Evolutionary conservation across 2,329 filamentous ascomycete genomes (phyloP).

Genomic region (Pseudodiploospora longispora): DNA sequence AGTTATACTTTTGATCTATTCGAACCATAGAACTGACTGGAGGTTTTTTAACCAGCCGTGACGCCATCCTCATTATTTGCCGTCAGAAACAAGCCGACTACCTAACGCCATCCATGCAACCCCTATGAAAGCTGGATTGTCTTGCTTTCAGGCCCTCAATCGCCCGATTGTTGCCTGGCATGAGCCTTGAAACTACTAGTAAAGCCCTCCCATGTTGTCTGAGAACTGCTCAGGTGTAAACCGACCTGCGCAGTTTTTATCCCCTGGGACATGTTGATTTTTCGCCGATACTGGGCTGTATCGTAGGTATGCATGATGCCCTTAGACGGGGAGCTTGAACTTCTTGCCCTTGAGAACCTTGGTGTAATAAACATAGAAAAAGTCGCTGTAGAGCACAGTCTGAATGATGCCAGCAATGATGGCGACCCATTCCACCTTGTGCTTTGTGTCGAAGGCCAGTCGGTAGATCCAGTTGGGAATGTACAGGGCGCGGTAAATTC

Average conservation of each 20-base stretch:
- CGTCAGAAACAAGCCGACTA: conserved; percentile 16
- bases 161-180: too few species aligned
- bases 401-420: conserved; percentile 85
- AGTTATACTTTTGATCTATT: too few species aligned
- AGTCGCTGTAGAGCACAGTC: conserved; percentile 94
- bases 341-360: conserved; percentile 88
- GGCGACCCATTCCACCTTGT: conserved; percentile 75
- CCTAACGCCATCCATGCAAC: conserved; percentile 25
- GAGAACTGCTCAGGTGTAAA: too few species aligned
- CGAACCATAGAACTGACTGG: too few species aligned
- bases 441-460: conserved; percentile 65
- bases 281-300: too few species aligned
- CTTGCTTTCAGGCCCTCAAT: background rate
- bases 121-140: background rate
- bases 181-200: too few species aligned
- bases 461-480: conserved; percentile 98
- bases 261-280: too few species aligned
- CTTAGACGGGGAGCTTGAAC: conserved; percentile 75
- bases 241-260: too few species aligned
- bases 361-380: conserved; percentile 99
- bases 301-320: background rate
- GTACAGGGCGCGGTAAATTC: conserved; percentile 85
- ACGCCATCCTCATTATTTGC: conserved; percentile 19
- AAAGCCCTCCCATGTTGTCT: too few species aligned
- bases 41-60: conserved; percentile 17